A percentile compares a stretch with the other conserved stretches of the same genome.
These are phyloP conservation scores for Lipomyces sp. DNA, from an alignment of 805 yeast genomes.

Conservation along the genomic window DNA sequence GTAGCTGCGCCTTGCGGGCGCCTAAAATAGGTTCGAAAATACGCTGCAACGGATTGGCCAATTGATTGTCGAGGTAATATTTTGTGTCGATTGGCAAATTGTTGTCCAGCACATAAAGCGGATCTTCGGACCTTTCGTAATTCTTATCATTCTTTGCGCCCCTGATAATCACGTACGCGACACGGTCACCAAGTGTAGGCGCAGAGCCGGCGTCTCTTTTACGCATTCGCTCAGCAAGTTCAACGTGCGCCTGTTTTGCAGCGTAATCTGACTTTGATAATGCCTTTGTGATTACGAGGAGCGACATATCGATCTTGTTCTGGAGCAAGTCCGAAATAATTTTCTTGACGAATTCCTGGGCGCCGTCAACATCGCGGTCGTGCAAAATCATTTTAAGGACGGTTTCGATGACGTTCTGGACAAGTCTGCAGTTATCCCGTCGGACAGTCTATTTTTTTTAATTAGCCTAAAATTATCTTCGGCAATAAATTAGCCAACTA, in stretches of 20 bases:
- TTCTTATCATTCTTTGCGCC: constrained; percentile 80
- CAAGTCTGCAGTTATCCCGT: constrained; percentile 94
- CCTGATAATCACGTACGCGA: constrained; percentile 90
- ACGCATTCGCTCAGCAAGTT: constrained; percentile 91
- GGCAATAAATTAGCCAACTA: background rate
- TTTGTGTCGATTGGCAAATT: constrained; percentile 92
- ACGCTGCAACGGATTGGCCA: constrained; percentile 88
- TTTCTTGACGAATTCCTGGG: constrained; percentile 80
- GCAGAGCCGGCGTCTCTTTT: constrained; percentile 98
- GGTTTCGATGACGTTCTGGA: constrained; percentile 91
- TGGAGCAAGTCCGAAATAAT: constrained; percentile 89
- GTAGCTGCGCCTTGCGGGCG: constrained; percentile 75
- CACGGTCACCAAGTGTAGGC: constrained; percentile 96
- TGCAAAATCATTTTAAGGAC: constrained; percentile 84
- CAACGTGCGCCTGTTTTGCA: constrained; percentile 97
- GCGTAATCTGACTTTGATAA: constrained; percentile 88
- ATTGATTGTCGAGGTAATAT: constrained; percentile 89
- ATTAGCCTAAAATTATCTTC: background rate
- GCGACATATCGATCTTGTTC: constrained; percentile 89
- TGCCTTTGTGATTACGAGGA: constrained; percentile 90
- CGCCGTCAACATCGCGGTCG: constrained; percentile 83
- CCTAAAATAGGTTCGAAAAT: constrained; percentile 96
- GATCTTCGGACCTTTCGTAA: constrained; percentile 97
- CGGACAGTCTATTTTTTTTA: constrained; percentile 70
- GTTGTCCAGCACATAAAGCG: constrained; percentile 87